phyloP scores from a whole-genome alignment of 306 rosid species.

The Castanea sativa region DNA sequence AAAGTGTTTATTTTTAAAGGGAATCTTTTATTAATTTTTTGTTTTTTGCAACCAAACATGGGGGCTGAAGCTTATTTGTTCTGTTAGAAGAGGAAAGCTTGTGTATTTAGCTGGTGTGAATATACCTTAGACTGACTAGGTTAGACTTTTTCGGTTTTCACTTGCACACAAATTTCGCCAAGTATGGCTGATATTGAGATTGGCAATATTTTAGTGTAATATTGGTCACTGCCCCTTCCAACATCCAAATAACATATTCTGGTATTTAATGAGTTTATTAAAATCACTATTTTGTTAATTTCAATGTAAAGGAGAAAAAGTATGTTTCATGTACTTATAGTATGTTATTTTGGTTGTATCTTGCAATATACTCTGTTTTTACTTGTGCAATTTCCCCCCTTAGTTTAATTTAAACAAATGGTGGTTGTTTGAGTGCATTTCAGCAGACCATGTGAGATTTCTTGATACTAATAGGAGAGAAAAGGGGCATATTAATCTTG shows the following conservation, averaged over 20 bases:
- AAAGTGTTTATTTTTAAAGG: not conserved
- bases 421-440: constrained; percentile 8
- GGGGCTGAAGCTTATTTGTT: not conserved
- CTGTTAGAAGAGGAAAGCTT: not conserved
- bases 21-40: not conserved
- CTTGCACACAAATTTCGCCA: not conserved
- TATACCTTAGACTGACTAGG: not conserved
- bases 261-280: not conserved
- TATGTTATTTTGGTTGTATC: not conserved
- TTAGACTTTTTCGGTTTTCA: not conserved
- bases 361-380: not conserved
- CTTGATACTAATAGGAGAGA: constrained; percentile 18
- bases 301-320: not conserved
- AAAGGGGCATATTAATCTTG: constrained; percentile 20
- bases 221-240: not conserved
- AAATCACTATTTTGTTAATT: not conserved
- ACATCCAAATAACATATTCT: not conserved
- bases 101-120: constrained; percentile 2
- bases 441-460: constrained; percentile 31
- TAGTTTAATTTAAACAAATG: not conserved
- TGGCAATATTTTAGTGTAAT: not conserved
- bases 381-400: not conserved
- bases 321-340: not conserved
- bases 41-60: not conserved
- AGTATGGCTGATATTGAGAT: not conserved